Percentiles rank a stretch among this genome's conserved stretches.
These are phyloP conservation scores for Codiaeum variegatum DNA, from an alignment of 441 rosid genomes.

Conservation along the genomic window DNA sequence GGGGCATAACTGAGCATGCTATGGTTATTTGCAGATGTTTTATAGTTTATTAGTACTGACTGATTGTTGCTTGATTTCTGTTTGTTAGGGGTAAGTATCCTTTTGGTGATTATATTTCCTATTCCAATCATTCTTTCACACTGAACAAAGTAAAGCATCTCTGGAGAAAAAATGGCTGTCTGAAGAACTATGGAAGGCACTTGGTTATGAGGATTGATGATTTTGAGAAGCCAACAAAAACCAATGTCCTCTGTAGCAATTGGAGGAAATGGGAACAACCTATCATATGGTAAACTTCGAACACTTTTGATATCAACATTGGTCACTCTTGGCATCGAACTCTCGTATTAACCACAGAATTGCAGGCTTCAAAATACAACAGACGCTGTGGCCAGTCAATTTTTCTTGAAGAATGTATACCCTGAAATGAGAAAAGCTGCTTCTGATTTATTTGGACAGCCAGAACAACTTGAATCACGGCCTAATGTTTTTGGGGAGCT, in stretches of 20 bases:
- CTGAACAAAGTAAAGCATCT: conserved; percentile 79
- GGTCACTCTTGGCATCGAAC: conserved; percentile 5
- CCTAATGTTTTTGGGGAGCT: conserved; percentile 90
- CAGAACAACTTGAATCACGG: conserved; percentile 44
- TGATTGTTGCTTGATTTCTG: conserved; percentile 25
- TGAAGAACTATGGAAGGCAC: conserved; percentile 55
- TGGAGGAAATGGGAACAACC: conserved; percentile 86
- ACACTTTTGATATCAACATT: conserved; percentile 11
- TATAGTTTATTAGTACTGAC: conserved; percentile 16
- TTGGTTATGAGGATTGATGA: conserved; percentile 83
- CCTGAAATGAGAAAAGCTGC: conserved; percentile 77
- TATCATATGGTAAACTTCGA: conserved; percentile 66
- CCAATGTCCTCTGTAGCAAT: conserved; percentile 78
- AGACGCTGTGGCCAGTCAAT: conserved; percentile 87
- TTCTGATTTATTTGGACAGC: conserved; percentile 59
- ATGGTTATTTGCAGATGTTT: background rate
- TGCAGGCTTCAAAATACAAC: conserved; percentile 89
- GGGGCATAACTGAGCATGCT: background rate
- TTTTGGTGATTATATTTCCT: conserved; percentile 79
- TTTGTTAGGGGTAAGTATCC: conserved; percentile 78
- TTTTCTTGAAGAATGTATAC: conserved; percentile 81
- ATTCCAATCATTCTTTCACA: conserved; percentile 68
- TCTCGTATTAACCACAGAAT: conserved; percentile 13
- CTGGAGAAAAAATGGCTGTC: conserved; percentile 71
- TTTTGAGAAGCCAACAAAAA: conserved; percentile 75